Evolutionary conservation across 164 flowering plant species (phyloP).

Genomic region (Chloranthus sessilifolius): DNA sequence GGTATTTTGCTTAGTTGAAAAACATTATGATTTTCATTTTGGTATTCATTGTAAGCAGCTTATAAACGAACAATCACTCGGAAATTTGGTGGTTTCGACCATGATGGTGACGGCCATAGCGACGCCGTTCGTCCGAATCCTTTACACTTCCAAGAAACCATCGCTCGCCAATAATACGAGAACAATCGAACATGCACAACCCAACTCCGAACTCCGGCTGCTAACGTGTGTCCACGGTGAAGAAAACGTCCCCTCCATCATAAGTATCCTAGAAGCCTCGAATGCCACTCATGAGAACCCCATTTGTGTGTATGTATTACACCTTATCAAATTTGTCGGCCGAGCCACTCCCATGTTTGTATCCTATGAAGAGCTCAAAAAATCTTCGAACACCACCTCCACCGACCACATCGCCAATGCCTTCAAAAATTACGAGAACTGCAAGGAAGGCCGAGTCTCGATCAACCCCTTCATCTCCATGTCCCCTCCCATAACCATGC

Average conservation of each 20-base stretch:
- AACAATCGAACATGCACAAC: conserved; percentile 25
- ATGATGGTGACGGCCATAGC: too few species aligned
- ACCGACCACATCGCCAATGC: conserved; percentile 22
- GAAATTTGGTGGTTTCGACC: too few species aligned
- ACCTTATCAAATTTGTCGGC: conserved; percentile 34
- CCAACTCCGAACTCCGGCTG: conserved; percentile 29
- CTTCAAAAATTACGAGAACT: conserved; percentile 45
- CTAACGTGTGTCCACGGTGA: conserved; percentile 33
- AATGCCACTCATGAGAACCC: conserved; percentile 28
- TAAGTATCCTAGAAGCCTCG: conserved; percentile 33
- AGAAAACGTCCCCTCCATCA: conserved; percentile 26
- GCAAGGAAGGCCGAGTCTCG: too few species aligned
- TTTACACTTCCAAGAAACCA: too few species aligned
- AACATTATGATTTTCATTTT: too few species aligned
- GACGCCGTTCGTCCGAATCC: too few species aligned
- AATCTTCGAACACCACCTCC: conserved; percentile 1
- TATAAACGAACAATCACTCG: too few species aligned
- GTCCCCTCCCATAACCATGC: conserved; percentile 4
- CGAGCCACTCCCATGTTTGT: conserved; percentile 50
- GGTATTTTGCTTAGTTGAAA: too few species aligned
- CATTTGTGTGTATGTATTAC: conserved; percentile 18
- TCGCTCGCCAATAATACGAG: too few species aligned
- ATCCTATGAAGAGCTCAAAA: conserved; percentile 27
- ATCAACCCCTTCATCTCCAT: not conserved
- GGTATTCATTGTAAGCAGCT: too few species aligned